Evolutionary conservation across 495 filamentous ascomycete genomes (phyloP).

Genomic region (Podospora australis): DNA sequence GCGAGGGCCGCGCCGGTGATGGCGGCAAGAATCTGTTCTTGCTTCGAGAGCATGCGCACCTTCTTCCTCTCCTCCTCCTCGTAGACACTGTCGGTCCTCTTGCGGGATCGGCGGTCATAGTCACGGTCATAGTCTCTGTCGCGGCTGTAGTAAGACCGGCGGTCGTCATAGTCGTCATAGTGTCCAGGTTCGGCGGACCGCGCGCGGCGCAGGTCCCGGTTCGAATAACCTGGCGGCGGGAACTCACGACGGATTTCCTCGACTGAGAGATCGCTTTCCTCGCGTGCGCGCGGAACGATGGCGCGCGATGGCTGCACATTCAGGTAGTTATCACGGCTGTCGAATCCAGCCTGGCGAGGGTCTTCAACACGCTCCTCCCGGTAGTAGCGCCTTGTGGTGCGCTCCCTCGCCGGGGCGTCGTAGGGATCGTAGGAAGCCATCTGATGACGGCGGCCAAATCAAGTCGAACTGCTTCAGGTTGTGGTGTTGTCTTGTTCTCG

Average conservation of each 20-base stretch:
- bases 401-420: slow-evolving; percentile 36
- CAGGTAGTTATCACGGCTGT: slow-evolving; percentile 44
- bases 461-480: not conserved
- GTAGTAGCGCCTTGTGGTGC: slow-evolving; percentile 37
- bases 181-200: slow-evolving; percentile 43
- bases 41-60: slow-evolving; percentile 43
- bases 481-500: not conserved
- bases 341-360: slow-evolving; percentile 43
- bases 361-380: slow-evolving; percentile 41
- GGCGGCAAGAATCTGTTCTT: slow-evolving; percentile 53
- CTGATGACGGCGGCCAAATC: slow-evolving; percentile 1
- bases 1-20: slow-evolving; percentile 46
- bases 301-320: slow-evolving; percentile 38
- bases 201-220: slow-evolving; percentile 47
- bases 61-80: slow-evolving; percentile 44
- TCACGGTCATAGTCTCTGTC: slow-evolving; percentile 31
- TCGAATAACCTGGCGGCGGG: slow-evolving; percentile 50
- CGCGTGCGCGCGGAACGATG: slow-evolving; percentile 47
- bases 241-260: slow-evolving; percentile 66
- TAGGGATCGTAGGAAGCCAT: slow-evolving; percentile 47
- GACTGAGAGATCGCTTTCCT: slow-evolving; percentile 54
- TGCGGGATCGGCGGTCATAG: slow-evolving; percentile 39
- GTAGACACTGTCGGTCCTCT: slow-evolving; percentile 29
- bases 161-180: slow-evolving; percentile 39
- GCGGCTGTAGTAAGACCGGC: slow-evolving; percentile 34